These are phyloP conservation scores for Ramalina intermedia DNA, from an alignment of 495 filamentous ascomycete genomes.

Conservation along the genomic window DNA sequence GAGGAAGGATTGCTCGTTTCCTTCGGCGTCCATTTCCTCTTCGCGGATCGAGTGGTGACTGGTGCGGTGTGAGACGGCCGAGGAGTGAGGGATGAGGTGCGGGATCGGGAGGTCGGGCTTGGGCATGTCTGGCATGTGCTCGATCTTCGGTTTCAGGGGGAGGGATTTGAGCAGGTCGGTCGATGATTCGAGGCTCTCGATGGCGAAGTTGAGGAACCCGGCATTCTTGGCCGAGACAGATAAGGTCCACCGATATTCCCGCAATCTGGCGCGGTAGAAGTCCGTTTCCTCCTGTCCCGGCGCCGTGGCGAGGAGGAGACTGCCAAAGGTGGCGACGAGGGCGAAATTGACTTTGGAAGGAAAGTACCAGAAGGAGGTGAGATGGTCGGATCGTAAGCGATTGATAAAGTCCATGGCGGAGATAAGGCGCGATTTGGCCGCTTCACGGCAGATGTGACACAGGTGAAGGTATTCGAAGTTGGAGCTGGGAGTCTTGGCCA, in stretches of 20 bases:
- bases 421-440: conserved; percentile 45
- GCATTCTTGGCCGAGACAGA: conserved; percentile 72
- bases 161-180: conserved; percentile 32
- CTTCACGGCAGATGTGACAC: conserved; percentile 79
- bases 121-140: conserved; percentile 11
- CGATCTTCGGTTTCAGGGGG: conserved; percentile 33
- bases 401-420: conserved; percentile 46
- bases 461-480: conserved; percentile 44
- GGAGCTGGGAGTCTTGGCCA: conserved; percentile 23
- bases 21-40: neutral
- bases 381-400: conserved; percentile 35
- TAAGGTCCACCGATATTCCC: conserved; percentile 90
- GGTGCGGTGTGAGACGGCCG: no score
- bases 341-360: conserved; percentile 39
- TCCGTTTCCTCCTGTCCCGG: conserved; percentile 82
- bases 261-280: conserved; percentile 77
- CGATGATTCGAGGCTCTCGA: conserved; percentile 34
- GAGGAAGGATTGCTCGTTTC: neutral
- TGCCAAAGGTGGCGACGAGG: conserved; percentile 39
- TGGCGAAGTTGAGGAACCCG: conserved; percentile 43
- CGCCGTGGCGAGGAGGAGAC: conserved; percentile 71
- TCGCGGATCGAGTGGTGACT: neutral
- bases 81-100: conserved; percentile 6
- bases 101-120: conserved; percentile 8
- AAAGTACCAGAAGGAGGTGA: conserved; percentile 43